Evolutionary conservation across 257 asterid species (phyloP).

Genomic region (Mitragyna speciosa): DNA sequence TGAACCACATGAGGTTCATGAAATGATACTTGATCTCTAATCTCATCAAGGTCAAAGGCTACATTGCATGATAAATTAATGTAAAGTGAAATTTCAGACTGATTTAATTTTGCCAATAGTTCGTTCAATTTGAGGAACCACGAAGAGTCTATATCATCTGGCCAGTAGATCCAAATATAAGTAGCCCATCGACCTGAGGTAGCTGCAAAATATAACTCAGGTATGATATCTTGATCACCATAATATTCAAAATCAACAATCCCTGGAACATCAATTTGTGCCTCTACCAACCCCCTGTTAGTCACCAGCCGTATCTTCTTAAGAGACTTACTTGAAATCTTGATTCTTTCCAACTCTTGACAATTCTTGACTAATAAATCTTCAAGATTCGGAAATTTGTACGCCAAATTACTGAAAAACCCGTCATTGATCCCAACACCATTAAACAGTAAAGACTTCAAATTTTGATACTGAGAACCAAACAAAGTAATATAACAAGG

Average conservation of each 20-base stretch:
- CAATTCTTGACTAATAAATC: not conserved
- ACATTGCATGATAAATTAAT: too few relatives aligned
- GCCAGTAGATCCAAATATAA: not conserved
- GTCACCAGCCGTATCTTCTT: not conserved
- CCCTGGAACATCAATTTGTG: not conserved
- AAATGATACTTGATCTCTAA: not conserved
- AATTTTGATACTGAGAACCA: not conserved
- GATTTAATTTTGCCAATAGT: not conserved
- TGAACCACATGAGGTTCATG: not conserved
- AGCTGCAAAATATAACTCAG: not conserved
- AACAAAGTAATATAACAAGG: not conserved
- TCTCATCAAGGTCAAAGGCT: too few relatives aligned
- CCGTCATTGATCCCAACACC: not conserved
- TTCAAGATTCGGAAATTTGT: not conserved
- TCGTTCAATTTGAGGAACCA: not conserved
- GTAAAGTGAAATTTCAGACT: not conserved
- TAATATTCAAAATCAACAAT: not conserved
- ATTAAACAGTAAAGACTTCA: not conserved
- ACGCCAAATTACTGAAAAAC: not conserved
- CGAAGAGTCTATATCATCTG: not conserved
- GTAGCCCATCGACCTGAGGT: not conserved
- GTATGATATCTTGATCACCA: not conserved
- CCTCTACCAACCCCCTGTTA: not conserved
- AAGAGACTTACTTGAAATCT: not conserved
- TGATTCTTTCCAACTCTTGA: not conserved